phyloP scores from a whole-genome alignment of 1,139 yeast genomes.

The Sugiyamaella paludigena region DNA sequence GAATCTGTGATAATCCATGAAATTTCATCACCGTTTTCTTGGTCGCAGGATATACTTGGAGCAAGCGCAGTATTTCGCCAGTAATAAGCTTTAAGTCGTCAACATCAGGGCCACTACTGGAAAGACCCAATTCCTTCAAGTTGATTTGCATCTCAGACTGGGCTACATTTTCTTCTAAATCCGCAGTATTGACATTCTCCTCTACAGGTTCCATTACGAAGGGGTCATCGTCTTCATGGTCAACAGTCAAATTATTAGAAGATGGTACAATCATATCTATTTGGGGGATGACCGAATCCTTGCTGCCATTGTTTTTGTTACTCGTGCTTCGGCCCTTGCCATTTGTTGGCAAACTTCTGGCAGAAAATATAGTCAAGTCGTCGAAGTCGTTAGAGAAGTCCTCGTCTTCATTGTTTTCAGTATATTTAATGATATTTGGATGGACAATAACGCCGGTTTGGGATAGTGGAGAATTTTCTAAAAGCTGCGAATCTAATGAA shows the following conservation, averaged over 20 bases:
- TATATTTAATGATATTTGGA: conserved; percentile 15
- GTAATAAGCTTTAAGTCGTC: not conserved
- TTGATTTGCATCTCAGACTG: not conserved
- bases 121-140: not conserved
- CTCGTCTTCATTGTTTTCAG: conserved; percentile 22
- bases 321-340: not conserved
- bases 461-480: conserved; percentile 2
- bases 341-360: not conserved
- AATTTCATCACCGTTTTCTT: conserved; percentile 7
- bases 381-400: conserved; percentile 26
- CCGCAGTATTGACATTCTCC: not conserved
- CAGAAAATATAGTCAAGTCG: not conserved
- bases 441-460: not conserved
- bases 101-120: not conserved
- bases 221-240: too few species aligned
- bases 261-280: too few species aligned
- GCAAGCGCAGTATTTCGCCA: not conserved
- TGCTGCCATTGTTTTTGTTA: too few species aligned
- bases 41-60: conserved; percentile 8
- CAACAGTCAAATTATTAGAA: too few species aligned
- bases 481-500: conserved; percentile 9
- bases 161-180: not conserved
- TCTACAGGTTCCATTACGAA: not conserved
- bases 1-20: conserved; percentile 33
- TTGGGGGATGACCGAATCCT: too few species aligned